Evolutionary conservation across 2,329 filamentous ascomycete species (phyloP), one percentile per base, ranked within the genome.

Genomic region (Escovopsis sp.): DNA sequence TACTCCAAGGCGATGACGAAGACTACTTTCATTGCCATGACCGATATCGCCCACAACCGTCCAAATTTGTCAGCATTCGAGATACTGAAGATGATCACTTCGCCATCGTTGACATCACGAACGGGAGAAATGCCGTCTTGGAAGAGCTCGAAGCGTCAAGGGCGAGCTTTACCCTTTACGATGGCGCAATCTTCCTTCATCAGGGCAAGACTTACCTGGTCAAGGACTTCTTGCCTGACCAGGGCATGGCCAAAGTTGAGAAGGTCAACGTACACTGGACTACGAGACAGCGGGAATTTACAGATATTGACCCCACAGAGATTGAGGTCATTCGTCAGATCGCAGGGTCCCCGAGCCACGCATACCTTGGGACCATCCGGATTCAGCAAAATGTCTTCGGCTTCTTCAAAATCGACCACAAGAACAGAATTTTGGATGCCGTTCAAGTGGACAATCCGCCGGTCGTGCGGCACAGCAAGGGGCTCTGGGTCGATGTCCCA

Each of bases 131-230:
- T 55, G 66, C 79, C 0, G 83, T 98, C 0, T 71, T 98, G 2
- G 91, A 98, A 65, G 88, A 96, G 61, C 72, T 98, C n/a, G 91
- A 96, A 61, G 85, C 87, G 2, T 91, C 84, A 2, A 78, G 91
- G n/a, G 89, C 89, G 1, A 89, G 86, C 50, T 96, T 94, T 61
- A 94, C 87, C 1, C 74, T 98, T 45, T 98, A 98, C 59, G 89
- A 96, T 58, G 91, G 91, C 11, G 91, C 86, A 36, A 95, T 98
- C 47, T 98, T 94, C 63, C 69, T 98, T 5, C 91, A 98, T 53
- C 91, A 98, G 62, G 91, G 91, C n/a, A 78, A 79, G 48, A 89
- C 81, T 1, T 98, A 94, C 55, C 72, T 96, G 2, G 84, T 98
- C 40, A 83, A 86, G 51, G 87, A 96, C 51, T 88, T 96, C 54